A percentile compares a stretch with the other conserved stretches of the same genome.
Conservation (phyloP, 2,329 filamentous ascomycete genomes). For the Verticillium nubilum region DNA sequence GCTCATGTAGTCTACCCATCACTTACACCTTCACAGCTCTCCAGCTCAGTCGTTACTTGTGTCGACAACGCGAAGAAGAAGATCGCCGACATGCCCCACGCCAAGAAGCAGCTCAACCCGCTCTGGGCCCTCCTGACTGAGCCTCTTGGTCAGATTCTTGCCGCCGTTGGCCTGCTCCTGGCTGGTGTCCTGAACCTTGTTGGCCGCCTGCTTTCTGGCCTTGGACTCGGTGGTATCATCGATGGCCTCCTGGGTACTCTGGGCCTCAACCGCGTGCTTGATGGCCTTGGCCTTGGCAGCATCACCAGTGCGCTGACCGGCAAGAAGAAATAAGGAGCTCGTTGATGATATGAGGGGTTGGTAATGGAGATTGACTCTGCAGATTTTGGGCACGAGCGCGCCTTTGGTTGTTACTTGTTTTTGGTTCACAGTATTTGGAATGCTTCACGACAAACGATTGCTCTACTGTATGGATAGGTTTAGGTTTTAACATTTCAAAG, state of each 20-base stretch:
- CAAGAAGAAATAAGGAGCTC: slow-evolving; percentile 24
- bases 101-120: slow-evolving; percentile 91
- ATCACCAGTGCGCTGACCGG: slow-evolving; percentile 37
- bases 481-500: no score
- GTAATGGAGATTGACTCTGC: no score
- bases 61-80: slow-evolving; percentile 87
- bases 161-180: slow-evolving; percentile 78
- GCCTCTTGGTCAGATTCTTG: slow-evolving; percentile 88
- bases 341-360: no score
- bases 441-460: no score
- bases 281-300: slow-evolving; percentile 61
- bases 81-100: slow-evolving; percentile 86
- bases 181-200: slow-evolving; percentile 81
- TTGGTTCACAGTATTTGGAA: no score
- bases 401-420: no score
- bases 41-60: slow-evolving; percentile 71
- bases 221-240: slow-evolving; percentile 77
- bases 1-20: background rate
- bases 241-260: slow-evolving; percentile 73
- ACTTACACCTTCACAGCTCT: slow-evolving; percentile 46
- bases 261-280: slow-evolving; percentile 70
- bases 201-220: slow-evolving; percentile 70
- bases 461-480: no score
- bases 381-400: no score
- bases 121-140: slow-evolving; percentile 79